These are phyloP conservation scores for Tulasnella sp. DNA, from an alignment of 768 basidiomycete genomes.

Conservation along the genomic window DNA sequence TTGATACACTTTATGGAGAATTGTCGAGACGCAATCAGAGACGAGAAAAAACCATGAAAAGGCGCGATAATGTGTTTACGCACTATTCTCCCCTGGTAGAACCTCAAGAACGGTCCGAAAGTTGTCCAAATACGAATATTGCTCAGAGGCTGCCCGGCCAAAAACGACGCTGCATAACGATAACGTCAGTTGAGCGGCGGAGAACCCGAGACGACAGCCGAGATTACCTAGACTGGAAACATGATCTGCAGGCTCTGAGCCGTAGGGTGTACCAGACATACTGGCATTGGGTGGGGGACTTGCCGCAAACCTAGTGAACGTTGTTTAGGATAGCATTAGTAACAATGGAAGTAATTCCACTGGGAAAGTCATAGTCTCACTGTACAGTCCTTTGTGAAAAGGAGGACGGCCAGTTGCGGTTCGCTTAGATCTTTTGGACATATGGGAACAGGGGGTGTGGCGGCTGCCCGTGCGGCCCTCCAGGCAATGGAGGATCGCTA, in stretches of 20 bases:
- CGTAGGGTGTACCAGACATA: neutral
- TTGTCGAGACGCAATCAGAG: neutral
- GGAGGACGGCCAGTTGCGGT: neutral
- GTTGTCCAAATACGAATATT: neutral
- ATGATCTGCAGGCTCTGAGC: neutral
- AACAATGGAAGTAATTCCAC: neutral
- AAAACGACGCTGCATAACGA: neutral
- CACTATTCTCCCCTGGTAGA: neutral
- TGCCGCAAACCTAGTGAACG: neutral
- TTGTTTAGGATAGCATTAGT: neutral
- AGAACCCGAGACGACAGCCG: too few relatives aligned
- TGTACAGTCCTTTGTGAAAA: conserved; percentile 5
- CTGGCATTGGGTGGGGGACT: neutral
- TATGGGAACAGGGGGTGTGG: neutral
- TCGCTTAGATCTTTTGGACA: conserved; percentile 16
- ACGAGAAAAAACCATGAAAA: neutral
- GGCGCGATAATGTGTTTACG: neutral
- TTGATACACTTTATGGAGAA: neutral
- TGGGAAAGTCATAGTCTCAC: neutral
- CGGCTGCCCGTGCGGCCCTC: neutral
- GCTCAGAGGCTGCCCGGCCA: neutral
- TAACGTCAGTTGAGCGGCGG: neutral
- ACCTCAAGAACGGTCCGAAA: neutral
- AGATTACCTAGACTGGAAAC: neutral
- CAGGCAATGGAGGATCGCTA: neutral